Evolutionary conservation across 306 rosid species (phyloP).

Genomic region (Erythrophleum fordii): DNA sequence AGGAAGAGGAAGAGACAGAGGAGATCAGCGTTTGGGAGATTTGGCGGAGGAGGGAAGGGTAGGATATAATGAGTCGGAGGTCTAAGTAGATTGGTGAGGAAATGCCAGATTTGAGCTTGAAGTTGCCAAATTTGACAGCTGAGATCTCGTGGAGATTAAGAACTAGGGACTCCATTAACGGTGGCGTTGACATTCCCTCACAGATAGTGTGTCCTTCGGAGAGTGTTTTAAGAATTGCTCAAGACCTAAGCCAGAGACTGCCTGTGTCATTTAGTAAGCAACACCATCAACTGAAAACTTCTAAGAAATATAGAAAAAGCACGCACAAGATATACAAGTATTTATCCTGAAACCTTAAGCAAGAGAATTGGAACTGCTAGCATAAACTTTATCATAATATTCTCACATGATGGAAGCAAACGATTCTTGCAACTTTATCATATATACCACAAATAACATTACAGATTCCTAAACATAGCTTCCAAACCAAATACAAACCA

Average conservation of each 20-base stretch:
- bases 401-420: constrained; percentile 10
- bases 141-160: constrained; percentile 84
- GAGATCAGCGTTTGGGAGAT: constrained; percentile 78
- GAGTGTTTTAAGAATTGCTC: not conserved
- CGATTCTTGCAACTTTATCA: constrained; percentile 1
- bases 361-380: constrained; percentile 22
- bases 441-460: not conserved
- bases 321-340: constrained; percentile 14
- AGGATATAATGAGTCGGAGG: constrained; percentile 86
- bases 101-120: constrained; percentile 94
- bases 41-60: constrained; percentile 75
- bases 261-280: constrained; percentile 26
- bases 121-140: constrained; percentile 90
- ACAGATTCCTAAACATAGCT: not conserved
- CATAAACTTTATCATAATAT: constrained; percentile 15
- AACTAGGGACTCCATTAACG: constrained; percentile 71
- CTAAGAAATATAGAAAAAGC: not conserved
- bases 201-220: not conserved
- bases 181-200: constrained; percentile 43
- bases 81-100: constrained; percentile 88
- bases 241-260: constrained; percentile 20
- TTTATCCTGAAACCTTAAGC: not conserved
- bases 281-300: constrained; percentile 7
- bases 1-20: constrained; percentile 62
- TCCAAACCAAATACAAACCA: not conserved